These are phyloP conservation scores for Rutstroemia sp. DNA, from an alignment of 2,329 filamentous ascomycete species.

Conservation along the genomic window DNA sequence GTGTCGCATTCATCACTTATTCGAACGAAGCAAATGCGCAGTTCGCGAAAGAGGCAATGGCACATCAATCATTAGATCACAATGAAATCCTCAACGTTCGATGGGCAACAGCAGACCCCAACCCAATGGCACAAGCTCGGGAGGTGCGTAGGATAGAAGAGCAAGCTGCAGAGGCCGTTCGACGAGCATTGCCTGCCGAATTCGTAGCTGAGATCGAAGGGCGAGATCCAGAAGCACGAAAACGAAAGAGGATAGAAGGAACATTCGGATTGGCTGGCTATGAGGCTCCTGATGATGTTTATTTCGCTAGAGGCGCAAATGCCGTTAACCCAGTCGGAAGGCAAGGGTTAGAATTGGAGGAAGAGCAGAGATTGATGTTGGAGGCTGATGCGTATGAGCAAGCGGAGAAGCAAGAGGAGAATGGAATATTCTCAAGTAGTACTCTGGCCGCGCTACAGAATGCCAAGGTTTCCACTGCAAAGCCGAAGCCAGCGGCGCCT, in stretches of 20 bases:
- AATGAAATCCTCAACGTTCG: constrained; percentile 90
- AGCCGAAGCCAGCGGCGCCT: constrained; percentile 44
- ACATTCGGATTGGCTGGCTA: constrained; percentile 71
- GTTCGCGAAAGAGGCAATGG: constrained; percentile 94
- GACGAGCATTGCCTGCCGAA: constrained; percentile 77
- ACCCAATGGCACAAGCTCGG: constrained; percentile 87
- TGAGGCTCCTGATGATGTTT: constrained; percentile 88
- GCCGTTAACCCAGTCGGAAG: constrained; percentile 53
- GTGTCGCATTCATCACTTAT: constrained; percentile 94
- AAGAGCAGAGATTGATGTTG: constrained; percentile 50
- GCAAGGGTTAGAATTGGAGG: constrained; percentile 55
- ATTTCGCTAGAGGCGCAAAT: constrained; percentile 74
- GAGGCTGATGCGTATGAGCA: constrained; percentile 39
- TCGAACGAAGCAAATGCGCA: constrained; percentile 82
- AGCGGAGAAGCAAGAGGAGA: constrained; percentile 30
- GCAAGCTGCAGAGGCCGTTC: constrained; percentile 89
- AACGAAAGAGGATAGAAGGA: constrained; percentile 83
- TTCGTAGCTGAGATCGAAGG: constrained; percentile 94
- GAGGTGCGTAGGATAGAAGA: constrained; percentile 87
- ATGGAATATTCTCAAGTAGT: constrained; percentile 67
- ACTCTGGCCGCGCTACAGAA: constrained; percentile 72
- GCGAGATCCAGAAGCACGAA: constrained; percentile 76
- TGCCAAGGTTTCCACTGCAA: constrained; percentile 44
- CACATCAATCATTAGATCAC: constrained; percentile 85
- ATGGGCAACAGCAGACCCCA: constrained; percentile 95